Base-by-base conservation (phyloP, 805 yeast genomes). In the Yamadazyma ubonensis region DNA sequence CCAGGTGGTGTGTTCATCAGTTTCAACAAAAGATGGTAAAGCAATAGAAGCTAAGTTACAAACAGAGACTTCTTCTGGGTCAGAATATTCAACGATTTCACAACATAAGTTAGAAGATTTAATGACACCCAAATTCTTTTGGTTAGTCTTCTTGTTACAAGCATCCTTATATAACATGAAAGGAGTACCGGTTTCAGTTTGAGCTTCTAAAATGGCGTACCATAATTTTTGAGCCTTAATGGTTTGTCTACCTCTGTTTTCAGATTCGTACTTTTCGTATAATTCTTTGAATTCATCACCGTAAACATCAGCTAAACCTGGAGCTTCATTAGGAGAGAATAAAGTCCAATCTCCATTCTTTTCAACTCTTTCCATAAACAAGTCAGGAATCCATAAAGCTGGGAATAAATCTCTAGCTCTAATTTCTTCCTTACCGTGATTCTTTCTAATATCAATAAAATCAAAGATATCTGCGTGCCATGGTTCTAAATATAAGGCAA, bases 161-260 rank as follows among this genome's bases (percentile, higher is more conserved):
- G 82, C 78, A 61, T 77, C 83, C 59, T 77, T 77, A 65, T 77
- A 77, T 51, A 77, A 64, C 81, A 77, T 76, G 64, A 76, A 77
- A 32, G 83, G 83, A 36, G 80, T 76, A 55, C 83, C 83, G 23
- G 83, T 77, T 60, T 77, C 83, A 34, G 82, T 77, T 59, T 77
- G 83, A 17, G 81, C 78, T 55, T 76, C 81, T 55, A 77, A 66
- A 37, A 77, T 74, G 26, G 79, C 66, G 49, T 76, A 75, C 83
- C 83, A 77, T 48, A 77, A 67, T 58, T 76, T 76, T 54, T 77
- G 82, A 16, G 82, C 82, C 59, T 73, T 75, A 47, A 77, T 62
- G 19, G 75, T 70, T 41, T 59, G 53, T 53, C 70, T 67, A 38
- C 77, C 79, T 49, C 73, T 69, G 36, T 70, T 71, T 57, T 73